These are phyloP conservation scores for Phytophthora kernoviae DNA, from an alignment of 352 stramenopile genomes.

Conservation along the genomic window DNA sequence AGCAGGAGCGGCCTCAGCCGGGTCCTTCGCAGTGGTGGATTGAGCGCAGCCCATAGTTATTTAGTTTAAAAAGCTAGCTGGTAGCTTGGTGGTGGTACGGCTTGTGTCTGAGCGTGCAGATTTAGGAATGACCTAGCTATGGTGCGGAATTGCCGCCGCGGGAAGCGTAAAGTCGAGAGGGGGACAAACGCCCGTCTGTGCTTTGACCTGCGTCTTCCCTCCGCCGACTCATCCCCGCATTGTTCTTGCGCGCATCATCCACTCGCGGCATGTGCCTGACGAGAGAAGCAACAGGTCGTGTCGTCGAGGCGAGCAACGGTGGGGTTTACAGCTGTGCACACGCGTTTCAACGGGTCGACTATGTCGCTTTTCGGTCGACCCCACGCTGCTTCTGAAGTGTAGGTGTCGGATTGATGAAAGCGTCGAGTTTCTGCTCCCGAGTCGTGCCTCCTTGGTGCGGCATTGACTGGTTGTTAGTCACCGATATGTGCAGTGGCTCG, in stretches of 20 bases:
- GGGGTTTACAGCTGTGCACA: background rate
- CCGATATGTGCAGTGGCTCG: slow-evolving; percentile 9
- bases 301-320: background rate
- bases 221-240: slow-evolving; percentile 20
- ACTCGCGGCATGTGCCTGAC: background rate
- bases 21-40: slow-evolving; percentile 37
- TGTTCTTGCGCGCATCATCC: slow-evolving; percentile 14
- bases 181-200: slow-evolving; percentile 5
- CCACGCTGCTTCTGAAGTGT: slow-evolving; percentile 2
- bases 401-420: slow-evolving; percentile 17
- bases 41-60: slow-evolving; percentile 39
- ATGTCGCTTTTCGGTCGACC: slow-evolving; percentile 24
- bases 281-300: background rate
- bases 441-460: background rate
- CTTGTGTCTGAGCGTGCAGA: slow-evolving; percentile 31
- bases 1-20: slow-evolving; percentile 23
- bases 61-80: slow-evolving; percentile 3
- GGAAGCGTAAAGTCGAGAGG: slow-evolving; percentile 28
- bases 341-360: slow-evolving; percentile 20
- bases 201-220: slow-evolving; percentile 1
- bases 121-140: slow-evolving; percentile 22
- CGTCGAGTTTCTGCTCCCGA: slow-evolving; percentile 19
- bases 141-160: slow-evolving; percentile 9
- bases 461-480: slow-evolving; percentile 26
- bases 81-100: slow-evolving; percentile 12